These are phyloP conservation scores for Cylindrotheca fusiformis DNA, from an alignment of 108 stramenopile genomes.

Conservation along the genomic window DNA sequence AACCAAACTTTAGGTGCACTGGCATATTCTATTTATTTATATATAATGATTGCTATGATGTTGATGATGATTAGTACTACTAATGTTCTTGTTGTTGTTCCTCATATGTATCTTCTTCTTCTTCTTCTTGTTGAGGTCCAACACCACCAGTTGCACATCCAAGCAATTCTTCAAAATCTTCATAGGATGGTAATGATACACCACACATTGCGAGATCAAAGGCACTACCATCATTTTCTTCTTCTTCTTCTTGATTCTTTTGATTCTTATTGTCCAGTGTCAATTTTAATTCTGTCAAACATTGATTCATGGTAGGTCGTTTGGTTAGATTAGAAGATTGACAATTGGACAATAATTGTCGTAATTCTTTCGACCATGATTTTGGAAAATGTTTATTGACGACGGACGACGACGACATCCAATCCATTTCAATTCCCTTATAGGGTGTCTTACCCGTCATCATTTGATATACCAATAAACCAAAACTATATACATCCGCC, in stretches of 20 bases:
- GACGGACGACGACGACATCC: neutral
- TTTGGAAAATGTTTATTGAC: neutral
- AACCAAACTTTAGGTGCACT: too few species aligned
- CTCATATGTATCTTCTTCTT: neutral
- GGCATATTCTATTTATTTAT: too few species aligned
- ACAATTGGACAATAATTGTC: neutral
- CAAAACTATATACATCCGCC: conserved; percentile 60
- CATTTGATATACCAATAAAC: conserved; percentile 48
- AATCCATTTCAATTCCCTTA: neutral
- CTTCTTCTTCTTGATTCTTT: neutral
- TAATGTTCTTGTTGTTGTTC: too few species aligned
- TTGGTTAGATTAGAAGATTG: neutral
- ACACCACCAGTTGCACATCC: neutral
- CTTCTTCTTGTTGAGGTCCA: neutral
- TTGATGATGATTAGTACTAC: too few species aligned
- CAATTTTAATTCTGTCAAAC: conserved; percentile 2
- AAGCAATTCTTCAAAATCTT: neutral
- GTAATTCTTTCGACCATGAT: neutral
- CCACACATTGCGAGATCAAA: neutral
- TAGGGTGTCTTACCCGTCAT: conserved; percentile 5
- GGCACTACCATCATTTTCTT: neutral
- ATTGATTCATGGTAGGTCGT: neutral
- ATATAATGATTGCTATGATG: too few species aligned
- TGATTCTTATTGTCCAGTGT: neutral
- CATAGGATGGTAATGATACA: neutral